phyloP scores from a whole-genome alignment of 2,329 filamentous ascomycete genomes.

The Clonostachys solani region DNA sequence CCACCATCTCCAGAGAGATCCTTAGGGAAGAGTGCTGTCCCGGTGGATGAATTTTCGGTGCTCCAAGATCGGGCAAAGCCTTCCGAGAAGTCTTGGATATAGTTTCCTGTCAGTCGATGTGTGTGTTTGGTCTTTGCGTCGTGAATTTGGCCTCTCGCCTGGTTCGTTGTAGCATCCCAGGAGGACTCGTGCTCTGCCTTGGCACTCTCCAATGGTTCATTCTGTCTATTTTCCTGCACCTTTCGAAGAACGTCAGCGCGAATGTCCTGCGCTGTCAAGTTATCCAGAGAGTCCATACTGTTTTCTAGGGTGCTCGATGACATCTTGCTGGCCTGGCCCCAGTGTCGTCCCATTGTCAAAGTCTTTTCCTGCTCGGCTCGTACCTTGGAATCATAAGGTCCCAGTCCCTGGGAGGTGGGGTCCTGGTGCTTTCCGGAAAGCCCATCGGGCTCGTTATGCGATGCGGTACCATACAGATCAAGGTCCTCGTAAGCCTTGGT shows the following conservation, averaged over 20 bases:
- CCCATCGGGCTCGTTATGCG: conserved; percentile 26
- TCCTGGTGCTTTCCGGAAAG: conserved; percentile 12
- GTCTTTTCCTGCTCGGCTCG: no score
- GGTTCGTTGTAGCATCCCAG: conserved; percentile 5
- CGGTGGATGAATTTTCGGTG: conserved; percentile 14
- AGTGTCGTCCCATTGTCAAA: conserved; percentile 24
- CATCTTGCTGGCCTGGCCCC: conserved; percentile 26
- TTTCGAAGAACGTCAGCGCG: conserved; percentile 21
- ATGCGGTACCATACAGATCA: conserved; percentile 20
- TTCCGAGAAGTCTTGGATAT: conserved; percentile 46
- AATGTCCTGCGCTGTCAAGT: conserved; percentile 21
- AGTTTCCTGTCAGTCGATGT: conserved; percentile 37
- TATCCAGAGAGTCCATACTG: conserved; percentile 10
- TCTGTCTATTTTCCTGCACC: conserved; percentile 12
- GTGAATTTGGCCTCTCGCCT: conserved; percentile 1
- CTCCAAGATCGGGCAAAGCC: conserved; percentile 41
- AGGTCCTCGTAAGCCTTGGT: conserved; percentile 12
- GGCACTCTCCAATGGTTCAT: conserved; percentile 6
- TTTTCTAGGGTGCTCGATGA: conserved; percentile 6
- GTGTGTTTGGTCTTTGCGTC: neutral
- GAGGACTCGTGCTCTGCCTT: conserved; percentile 6
- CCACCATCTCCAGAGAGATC: neutral
- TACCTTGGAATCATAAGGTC: no score
- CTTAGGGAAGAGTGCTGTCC: conserved; percentile 15
- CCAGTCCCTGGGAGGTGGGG: conserved; percentile 14